Evolutionary conservation across 2,329 filamentous ascomycete genomes (phyloP), one percentile per base, ranked within the genome.

Genomic region (Aspergillus ustus): DNA sequence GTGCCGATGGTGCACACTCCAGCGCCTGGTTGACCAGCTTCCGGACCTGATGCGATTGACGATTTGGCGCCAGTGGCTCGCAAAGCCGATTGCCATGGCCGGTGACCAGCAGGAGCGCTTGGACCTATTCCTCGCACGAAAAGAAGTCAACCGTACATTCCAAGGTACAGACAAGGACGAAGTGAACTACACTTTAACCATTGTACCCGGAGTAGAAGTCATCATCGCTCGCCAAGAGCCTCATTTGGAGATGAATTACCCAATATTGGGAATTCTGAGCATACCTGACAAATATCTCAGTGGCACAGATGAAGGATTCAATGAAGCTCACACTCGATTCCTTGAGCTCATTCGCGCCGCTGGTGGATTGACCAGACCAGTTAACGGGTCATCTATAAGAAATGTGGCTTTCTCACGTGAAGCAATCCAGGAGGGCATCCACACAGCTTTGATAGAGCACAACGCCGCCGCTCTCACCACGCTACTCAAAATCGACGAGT

Each of bases 401-500:
- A 56, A 67, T 40, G 52, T 70, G 51, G 28, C 59, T 13, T 65
- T 80, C 8, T 74, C 78, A 3, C 72, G 69, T 2, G 65, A 68
- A 2, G 70, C 70, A 0, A 61, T 80, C 2, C 76, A 79, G n/a
- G 63, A 75, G 29, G 79, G 80, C 8, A 75, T 82, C 52, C 69
- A 71, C 28, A 72, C 69, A 3, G 80, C 80, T 9, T 73, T 82
- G 9, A 31, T 67, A 7, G 68, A 73, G 6, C 61, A 69, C 11
- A 75, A 81, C 37, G 31, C 61, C 2, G 57, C 62, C 4, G 76
- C 75, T 0, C 68, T 81, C 5, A 58, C 67, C 6, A 69, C 68
- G 13, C 69, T 82, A 6, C 70, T 81, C 19, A 78, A 78, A 54
- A 65, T 80, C 7, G 76, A 78, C 54, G 73, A 77, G 61, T 73